phyloP scores from a whole-genome alignment of 495 filamentous ascomycete species.

The Penicillium flavigenum region DNA sequence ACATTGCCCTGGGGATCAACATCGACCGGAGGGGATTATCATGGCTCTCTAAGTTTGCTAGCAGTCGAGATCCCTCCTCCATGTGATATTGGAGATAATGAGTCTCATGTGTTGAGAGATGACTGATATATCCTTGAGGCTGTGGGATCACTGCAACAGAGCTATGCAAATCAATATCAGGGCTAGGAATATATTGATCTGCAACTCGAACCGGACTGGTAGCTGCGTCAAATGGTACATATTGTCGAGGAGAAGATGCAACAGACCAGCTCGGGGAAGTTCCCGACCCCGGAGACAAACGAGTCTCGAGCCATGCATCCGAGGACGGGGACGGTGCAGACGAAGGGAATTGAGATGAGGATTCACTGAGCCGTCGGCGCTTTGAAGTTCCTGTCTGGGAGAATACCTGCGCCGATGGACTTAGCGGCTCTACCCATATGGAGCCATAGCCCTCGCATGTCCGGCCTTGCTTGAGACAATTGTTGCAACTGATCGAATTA shows the following conservation, averaged over 20 bases:
- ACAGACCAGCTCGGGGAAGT: slow-evolving; percentile 13
- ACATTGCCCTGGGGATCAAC: slow-evolving; percentile 44
- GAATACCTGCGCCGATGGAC: slow-evolving; percentile 37
- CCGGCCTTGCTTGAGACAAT: slow-evolving; percentile 41
- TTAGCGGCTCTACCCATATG: slow-evolving; percentile 44
- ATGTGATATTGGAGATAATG: slow-evolving; percentile 49
- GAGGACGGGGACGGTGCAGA: slow-evolving; percentile 23
- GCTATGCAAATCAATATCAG: not conserved
- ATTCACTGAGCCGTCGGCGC: slow-evolving; percentile 25
- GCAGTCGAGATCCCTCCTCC: slow-evolving; percentile 39
- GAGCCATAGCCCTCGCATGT: slow-evolving; percentile 46
- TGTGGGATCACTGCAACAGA: slow-evolving; percentile 14
- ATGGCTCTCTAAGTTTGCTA: slow-evolving; percentile 44
- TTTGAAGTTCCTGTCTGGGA: slow-evolving; percentile 28
- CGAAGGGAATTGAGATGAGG: slow-evolving; percentile 18
- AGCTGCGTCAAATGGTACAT: slow-evolving; percentile 4
- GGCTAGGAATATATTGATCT: not conserved
- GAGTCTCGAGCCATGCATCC: slow-evolving; percentile 16
- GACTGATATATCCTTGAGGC: slow-evolving; percentile 24
- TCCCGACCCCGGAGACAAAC: slow-evolving; percentile 13
- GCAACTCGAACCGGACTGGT: not conserved
- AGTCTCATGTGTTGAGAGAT: slow-evolving; percentile 37
- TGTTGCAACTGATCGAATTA: slow-evolving; percentile 35
- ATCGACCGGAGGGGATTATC: slow-evolving; percentile 45
- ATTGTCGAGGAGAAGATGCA: slow-evolving; percentile 11